Evolutionary conservation across 176 grass and related monocot species (phyloP).

Genomic region (Echinochloa phyllopogon): DNA sequence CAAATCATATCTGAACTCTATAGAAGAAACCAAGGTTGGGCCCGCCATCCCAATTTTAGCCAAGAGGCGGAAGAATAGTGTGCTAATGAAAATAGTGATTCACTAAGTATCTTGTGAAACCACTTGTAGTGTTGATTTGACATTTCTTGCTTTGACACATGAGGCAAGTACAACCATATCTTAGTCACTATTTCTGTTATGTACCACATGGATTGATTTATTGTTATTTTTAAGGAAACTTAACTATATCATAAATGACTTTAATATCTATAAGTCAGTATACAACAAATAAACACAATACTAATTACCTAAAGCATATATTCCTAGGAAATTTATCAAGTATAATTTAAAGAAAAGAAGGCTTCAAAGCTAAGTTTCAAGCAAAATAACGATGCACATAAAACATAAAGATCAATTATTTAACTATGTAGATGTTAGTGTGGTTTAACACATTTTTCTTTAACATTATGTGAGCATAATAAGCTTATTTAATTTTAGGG

Average conservation of each 20-base stretch:
- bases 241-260: too few species aligned
- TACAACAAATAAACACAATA: too few species aligned
- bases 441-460: too few species aligned
- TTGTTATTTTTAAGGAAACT: too few species aligned
- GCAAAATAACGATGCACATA: background rate
- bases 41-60: background rate
- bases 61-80: background rate
- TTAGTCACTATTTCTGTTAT: background rate
- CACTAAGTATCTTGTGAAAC: background rate
- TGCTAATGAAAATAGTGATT: background rate
- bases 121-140: background rate
- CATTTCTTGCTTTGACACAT: background rate
- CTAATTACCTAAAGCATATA: too few species aligned
- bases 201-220: too few species aligned
- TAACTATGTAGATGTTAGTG: background rate
- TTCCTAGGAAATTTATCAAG: background rate
- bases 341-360: background rate
- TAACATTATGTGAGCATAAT: too few species aligned
- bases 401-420: background rate
- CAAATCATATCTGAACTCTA: too few species aligned
- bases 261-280: too few species aligned
- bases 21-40: background rate
- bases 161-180: background rate
- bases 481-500: too few species aligned
- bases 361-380: background rate